A percentile compares a stretch with the other conserved stretches of the same genome.
Evolutionary conservation across 164 flowering plant species (phyloP).

Genomic region (Tetrastigma voinierianum): DNA sequence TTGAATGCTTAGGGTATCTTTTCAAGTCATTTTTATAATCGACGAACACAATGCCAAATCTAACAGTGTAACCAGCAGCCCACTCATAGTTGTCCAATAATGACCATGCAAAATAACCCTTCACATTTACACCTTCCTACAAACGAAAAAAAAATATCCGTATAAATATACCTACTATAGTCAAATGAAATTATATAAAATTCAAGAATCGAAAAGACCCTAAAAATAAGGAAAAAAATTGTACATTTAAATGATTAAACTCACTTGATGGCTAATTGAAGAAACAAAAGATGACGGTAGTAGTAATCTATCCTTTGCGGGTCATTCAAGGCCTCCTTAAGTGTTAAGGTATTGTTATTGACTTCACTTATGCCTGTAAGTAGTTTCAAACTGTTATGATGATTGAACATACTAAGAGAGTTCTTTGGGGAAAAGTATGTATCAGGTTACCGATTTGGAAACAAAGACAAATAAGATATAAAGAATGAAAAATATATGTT

Average conservation of each 20-base stretch:
- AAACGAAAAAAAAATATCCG: background rate
- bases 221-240: background rate
- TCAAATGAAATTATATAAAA: too few species aligned
- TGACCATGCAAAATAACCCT: conserved; percentile 32
- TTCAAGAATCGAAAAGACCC: too few species aligned
- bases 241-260: background rate
- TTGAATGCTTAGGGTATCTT: conserved; percentile 27
- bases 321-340: too few species aligned
- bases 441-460: too few species aligned
- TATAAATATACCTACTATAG: background rate
- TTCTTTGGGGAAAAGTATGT: too few species aligned
- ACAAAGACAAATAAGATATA: too few species aligned
- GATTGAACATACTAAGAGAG: too few species aligned
- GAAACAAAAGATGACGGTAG: conserved; percentile 21
- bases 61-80: conserved; percentile 19
- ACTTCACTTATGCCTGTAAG: too few species aligned
- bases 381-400: too few species aligned
- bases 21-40: conserved; percentile 22
- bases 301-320: conserved; percentile 9
- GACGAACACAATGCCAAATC: conserved; percentile 25
- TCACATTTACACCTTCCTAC: conserved; percentile 25
- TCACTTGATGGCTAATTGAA: conserved; percentile 29
- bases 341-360: too few species aligned
- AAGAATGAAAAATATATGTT: too few species aligned
- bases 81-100: conserved; percentile 32